Percentiles rank a stretch among this genome's conserved stretches.
Conservation (phyloP, 2,329 filamentous ascomycete genomes). For the Balansia obtecta region DNA sequence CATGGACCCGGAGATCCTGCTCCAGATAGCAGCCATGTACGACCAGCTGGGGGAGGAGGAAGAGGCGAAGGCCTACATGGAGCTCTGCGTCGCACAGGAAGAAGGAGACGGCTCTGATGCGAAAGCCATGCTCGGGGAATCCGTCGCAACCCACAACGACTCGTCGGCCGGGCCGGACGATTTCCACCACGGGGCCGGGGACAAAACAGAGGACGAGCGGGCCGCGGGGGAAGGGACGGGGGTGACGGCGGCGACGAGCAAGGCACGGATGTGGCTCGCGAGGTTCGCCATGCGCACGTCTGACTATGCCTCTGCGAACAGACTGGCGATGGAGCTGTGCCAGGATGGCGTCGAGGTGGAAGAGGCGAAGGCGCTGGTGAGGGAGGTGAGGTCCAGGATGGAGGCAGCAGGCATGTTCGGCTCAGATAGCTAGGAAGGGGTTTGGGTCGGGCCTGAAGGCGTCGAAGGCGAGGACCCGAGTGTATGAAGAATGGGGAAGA, state of each 20-base stretch:
- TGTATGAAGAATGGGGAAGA: neutral
- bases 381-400: constrained; percentile 70
- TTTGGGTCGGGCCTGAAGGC: neutral
- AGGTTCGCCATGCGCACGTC: constrained; percentile 63
- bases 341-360: constrained; percentile 95
- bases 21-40: constrained; percentile 83
- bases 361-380: constrained; percentile 85
- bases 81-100: constrained; percentile 86
- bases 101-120: constrained; percentile 45
- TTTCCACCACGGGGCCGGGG: constrained; percentile 20
- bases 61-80: constrained; percentile 88
- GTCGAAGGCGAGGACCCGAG: neutral
- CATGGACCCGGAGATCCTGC: constrained; percentile 80
- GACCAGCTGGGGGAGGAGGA: constrained; percentile 66
- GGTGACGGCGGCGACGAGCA: constrained; percentile 83
- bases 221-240: constrained; percentile 48
- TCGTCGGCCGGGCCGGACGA: constrained; percentile 29
- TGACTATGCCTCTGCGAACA: constrained; percentile 65
- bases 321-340: constrained; percentile 79
- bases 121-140: constrained; percentile 30
- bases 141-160: constrained; percentile 43
- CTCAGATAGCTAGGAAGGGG: neutral
- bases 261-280: constrained; percentile 88
- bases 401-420: constrained; percentile 29
- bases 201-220: constrained; percentile 9